Evolutionary conservation across 2,329 filamentous ascomycete species (phyloP), one percentile per base, ranked within the genome.

Genomic region (Magnaporthiopsis incrustans): DNA sequence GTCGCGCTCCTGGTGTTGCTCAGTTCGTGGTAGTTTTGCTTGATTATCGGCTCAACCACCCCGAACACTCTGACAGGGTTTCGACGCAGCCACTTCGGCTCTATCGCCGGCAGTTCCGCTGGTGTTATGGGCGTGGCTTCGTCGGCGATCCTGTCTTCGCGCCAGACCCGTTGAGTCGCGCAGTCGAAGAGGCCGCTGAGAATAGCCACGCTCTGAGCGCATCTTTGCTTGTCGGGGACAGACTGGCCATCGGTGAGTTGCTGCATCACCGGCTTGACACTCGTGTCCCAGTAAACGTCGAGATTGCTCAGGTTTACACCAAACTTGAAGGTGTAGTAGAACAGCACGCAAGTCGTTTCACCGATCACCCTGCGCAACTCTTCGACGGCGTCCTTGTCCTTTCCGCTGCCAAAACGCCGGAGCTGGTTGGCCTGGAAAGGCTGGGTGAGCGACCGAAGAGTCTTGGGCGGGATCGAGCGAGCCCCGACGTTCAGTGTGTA

Each of bases 11-110:
- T 82, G 1, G 83, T 80, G 61, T 85, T 80, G 11, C 84, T 81
- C n/a, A 94, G 71, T 22, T 85, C 84, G 63, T 82, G 77, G 61
- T 91, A 87, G 62, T 82, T 83, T 64, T 77, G 81, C 74, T 86
- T 84, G 4, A 92, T 75, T 26, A 88, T 78, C 12, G 87, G 82
- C 5, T 78, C 78, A 10, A 87, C 82, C 11, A 89, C 78, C 3
- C 82, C 75, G 44, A 97, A 83, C 5, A 97, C 82, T 58, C 81
- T 82, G 1, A 78, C 72, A 5, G 89, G 79, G 66, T 91, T 91
- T 65, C 85, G 88, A 63, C 94, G 85, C 15, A 96, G 81, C 95
- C 95, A 99, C 78, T 89, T 92, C 5, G 90, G 82, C 70, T 98
- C 92, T 8, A 98, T 78, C 8, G 88, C 79, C 7, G 92, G 90